Evolutionary conservation across 208 protist species (phyloP).

Genomic region (Blechomonas ayalai): DNA sequence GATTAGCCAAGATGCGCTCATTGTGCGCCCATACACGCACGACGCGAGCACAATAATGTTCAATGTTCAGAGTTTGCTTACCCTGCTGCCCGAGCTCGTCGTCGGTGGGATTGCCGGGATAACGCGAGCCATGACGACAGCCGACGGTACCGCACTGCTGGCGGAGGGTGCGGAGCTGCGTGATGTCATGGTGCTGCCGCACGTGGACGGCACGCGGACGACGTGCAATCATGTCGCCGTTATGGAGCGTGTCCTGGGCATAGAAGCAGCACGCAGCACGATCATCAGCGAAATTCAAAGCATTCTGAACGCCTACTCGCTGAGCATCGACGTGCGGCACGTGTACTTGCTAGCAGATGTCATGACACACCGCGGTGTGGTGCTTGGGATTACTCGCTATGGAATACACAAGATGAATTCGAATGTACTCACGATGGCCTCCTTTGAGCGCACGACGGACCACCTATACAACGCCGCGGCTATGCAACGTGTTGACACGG

Average conservation of each 20-base stretch:
- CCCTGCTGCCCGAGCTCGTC: constrained; percentile 80
- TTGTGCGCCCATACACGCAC: constrained; percentile 60
- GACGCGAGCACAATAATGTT: constrained; percentile 54
- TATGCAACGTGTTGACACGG: constrained; percentile 71
- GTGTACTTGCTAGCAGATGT: constrained; percentile 98
- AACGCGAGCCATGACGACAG: constrained; percentile 94
- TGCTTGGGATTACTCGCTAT: constrained; percentile 98
- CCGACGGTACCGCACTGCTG: constrained; percentile 70
- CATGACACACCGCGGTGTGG: constrained; percentile 97
- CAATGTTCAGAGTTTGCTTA: constrained; percentile 82
- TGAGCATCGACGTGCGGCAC: constrained; percentile 97
- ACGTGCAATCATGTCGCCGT: constrained; percentile 98
- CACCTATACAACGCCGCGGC: constrained; percentile 98
- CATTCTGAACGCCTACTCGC: constrained; percentile 95
- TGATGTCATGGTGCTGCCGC: constrained; percentile 93
- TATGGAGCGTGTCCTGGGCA: constrained; percentile 93
- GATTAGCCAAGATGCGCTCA: constrained; percentile 45
- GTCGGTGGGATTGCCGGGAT: constrained; percentile 93
- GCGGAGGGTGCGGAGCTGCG: constrained; percentile 91
- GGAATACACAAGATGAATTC: constrained; percentile 99
- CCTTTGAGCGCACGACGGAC: constrained; percentile 99
- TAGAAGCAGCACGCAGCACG: constrained; percentile 95
- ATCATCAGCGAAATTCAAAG: constrained; percentile 97
- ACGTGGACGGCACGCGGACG: constrained; percentile 88
- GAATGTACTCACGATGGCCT: constrained; percentile 98